Conservation (phyloP, 495 filamentous ascomycete genomes). For the Penicillium parvum region DNA sequence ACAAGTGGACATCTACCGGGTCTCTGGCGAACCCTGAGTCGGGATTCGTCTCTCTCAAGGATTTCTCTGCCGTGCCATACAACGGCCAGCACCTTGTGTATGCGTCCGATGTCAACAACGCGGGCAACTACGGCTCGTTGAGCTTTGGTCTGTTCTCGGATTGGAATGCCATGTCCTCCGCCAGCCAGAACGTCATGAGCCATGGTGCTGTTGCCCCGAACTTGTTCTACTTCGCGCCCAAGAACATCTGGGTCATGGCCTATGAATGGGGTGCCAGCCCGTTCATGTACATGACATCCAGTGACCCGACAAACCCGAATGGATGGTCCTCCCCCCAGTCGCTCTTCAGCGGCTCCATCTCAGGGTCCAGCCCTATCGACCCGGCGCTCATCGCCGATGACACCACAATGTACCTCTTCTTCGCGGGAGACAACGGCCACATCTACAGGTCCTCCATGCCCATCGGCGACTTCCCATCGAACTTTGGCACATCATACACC, state of each 20-base stretch:
- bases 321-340: constrained; percentile 50
- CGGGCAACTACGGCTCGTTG: constrained; percentile 50
- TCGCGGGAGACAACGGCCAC: constrained; percentile 58
- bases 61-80: constrained; percentile 50
- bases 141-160: constrained; percentile 51
- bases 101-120: constrained; percentile 36
- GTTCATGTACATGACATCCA: constrained; percentile 56
- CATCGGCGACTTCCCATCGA: constrained; percentile 28
- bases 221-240: constrained; percentile 57
- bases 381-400: constrained; percentile 56
- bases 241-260: constrained; percentile 55
- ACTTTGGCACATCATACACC: constrained; percentile 47
- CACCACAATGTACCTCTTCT: constrained; percentile 59
- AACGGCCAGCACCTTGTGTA: constrained; percentile 55
- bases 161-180: constrained; percentile 50
- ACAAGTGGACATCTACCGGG: constrained; percentile 48
- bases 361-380: constrained; percentile 49
- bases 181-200: constrained; percentile 49
- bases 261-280: constrained; percentile 55
- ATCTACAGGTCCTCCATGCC: constrained; percentile 59
- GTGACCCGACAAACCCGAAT: constrained; percentile 50
- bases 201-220: constrained; percentile 50
- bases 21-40: constrained; percentile 45
- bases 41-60: constrained; percentile 52
- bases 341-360: constrained; percentile 51